phyloP scores from a whole-genome alignment of 2,329 filamentous ascomycete species.

The Clonostachys rhizophaga region DNA sequence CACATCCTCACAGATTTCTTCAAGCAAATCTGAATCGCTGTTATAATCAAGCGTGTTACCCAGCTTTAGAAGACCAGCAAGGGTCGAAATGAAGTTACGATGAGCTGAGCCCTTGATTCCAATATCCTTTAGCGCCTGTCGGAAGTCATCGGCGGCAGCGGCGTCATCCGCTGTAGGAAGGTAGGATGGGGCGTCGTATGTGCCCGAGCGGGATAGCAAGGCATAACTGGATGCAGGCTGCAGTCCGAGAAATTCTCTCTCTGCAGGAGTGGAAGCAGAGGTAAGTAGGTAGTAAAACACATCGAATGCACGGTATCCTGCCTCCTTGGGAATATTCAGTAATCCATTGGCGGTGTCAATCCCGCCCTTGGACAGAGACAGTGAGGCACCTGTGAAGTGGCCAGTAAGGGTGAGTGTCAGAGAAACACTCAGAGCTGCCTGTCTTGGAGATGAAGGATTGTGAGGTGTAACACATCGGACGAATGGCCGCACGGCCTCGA shows the following conservation, averaged over 20 bases:
- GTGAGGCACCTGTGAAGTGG: conserved; percentile 67
- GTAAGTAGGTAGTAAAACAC: conserved; percentile 97
- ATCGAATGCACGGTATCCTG: conserved; percentile 89
- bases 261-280: conserved; percentile 81
- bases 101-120: conserved; percentile 86
- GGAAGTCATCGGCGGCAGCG: conserved; percentile 90
- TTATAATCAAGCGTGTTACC: conserved; percentile 85
- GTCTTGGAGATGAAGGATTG: conserved; percentile 79
- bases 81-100: conserved; percentile 76
- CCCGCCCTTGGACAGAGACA: conserved; percentile 81
- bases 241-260: conserved; percentile 82
- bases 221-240: conserved; percentile 73
- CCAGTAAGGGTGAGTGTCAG: conserved; percentile 80
- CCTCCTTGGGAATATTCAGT: conserved; percentile 71
- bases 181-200: conserved; percentile 81
- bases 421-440: conserved; percentile 75
- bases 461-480: conserved; percentile 81
- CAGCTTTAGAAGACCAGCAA: conserved; percentile 85
- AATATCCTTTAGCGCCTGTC: conserved; percentile 79
- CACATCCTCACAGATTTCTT: conserved; percentile 86
- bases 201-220: conserved; percentile 76
- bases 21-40: conserved; percentile 78
- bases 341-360: conserved; percentile 81
- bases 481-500: conserved; percentile 82
- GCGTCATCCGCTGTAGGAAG: conserved; percentile 89